Base-by-base conservation (phyloP, 768 basidiomycete genomes). In the Boletus rufocinnamomeus region DNA sequence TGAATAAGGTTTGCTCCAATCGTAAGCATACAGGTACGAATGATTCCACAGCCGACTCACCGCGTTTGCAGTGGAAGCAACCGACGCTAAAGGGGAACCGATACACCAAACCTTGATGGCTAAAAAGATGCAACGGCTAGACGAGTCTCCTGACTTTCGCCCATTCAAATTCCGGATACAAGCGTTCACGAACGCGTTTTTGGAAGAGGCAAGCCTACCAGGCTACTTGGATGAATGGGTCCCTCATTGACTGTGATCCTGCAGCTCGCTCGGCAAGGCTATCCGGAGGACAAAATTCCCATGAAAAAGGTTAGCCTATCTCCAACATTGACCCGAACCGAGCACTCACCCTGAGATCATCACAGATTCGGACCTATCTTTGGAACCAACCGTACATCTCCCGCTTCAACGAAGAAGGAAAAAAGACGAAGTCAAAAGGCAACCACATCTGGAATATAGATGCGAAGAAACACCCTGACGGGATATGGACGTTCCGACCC, bases 361-460 rank as follows among this genome's bases (percentile, higher is more conserved):
- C 49, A 59, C 21, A 93, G 91, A 85, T 93, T 71, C 88, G 95
- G 65, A 88, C 93, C 75, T 99, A 97, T 77, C 84, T 99, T 50
- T 99, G 96, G 96, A 87, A 86, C 59, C 93, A 95, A 66, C 88
- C 87, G 32, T 88, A 89, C 71, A 98, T 99, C 70, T 88, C 94
- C 30, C 91, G 96, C 32, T 98, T 95, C 80, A 99, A 99, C 71
- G 94, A 98, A 68, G 96, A 98, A 71, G 96, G 96, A 37, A 98
- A 98, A 75, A 99, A 99, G 77, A 92, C 95, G 25, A 99, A 99
- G 75, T 95, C 93, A 54, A 97, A 97, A 78, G 96, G 96, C 48
- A 99, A 99, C 75, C 96, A 98, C 68, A 97, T 98, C 64, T 99
- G 96, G 96, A 95, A 94, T 68, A 89, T 98, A 51, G 93, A 98